Conservation (phyloP, 345 rosid species). For the Rubroshorea leprosula region DNA sequence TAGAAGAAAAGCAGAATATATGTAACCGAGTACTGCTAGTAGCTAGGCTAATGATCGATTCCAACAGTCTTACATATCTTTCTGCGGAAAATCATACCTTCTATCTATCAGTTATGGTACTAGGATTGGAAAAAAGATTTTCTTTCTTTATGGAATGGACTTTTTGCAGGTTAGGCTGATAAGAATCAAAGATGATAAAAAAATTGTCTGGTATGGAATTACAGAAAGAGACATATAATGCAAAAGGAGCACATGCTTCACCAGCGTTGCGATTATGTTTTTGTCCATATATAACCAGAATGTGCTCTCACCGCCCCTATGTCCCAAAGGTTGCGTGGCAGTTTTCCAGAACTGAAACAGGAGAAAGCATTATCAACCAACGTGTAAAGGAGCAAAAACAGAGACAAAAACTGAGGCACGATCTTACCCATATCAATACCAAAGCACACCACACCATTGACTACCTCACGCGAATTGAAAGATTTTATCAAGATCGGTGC, state of each 20-base stretch:
- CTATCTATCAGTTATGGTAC: too few species aligned
- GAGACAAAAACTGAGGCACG: background rate
- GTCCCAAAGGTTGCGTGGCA: background rate
- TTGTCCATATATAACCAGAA: background rate
- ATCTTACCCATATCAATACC: background rate
- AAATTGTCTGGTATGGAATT: too few species aligned
- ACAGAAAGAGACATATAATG: background rate
- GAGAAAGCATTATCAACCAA: background rate
- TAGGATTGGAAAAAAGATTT: too few species aligned
- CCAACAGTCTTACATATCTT: too few species aligned
- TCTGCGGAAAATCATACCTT: too few species aligned
- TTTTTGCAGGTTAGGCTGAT: too few species aligned
- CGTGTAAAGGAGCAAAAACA: background rate
- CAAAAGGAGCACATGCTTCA: background rate
- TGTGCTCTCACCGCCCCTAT: background rate
- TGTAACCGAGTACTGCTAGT: too few species aligned
- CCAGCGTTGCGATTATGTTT: background rate
- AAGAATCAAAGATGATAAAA: too few species aligned
- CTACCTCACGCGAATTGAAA: too few species aligned
- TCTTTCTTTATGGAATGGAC: too few species aligned
- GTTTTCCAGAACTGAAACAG: background rate
- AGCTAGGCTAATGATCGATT: too few species aligned
- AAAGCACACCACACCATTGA: background rate
- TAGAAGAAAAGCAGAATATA: too few species aligned
- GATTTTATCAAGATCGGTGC: background rate